Base-by-base conservation (phyloP, 2,329 filamentous ascomycete genomes). In the Colletotrichum magnum region DNA sequence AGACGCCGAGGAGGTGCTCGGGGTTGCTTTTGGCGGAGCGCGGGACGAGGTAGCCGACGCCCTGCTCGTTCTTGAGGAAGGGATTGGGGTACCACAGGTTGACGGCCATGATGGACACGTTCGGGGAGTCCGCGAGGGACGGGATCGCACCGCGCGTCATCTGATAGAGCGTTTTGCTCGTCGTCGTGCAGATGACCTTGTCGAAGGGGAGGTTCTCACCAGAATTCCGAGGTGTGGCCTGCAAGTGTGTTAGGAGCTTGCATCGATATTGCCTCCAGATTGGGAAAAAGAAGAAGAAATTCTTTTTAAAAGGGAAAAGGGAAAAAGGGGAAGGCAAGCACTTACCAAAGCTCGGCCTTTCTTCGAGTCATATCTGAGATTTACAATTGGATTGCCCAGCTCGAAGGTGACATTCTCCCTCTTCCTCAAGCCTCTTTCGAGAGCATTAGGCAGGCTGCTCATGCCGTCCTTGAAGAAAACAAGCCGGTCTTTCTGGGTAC, bases 31-130 rank as follows among this genome's bases (percentile, higher is more conserved):
- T 87, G 1, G 93, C 86, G 16, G 90, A 90, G 68, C 90, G 89
- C 2, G 96, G 95, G 68, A 99, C 93, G 5, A 99, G 88, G 79
- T 98, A 98, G 72, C 96, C 96, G 77, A 98, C 97, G 18, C 95
- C 96, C 36, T 85, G 82, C 64, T 90, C 83, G 15, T 89, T 88
- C 2, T 74, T 70, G 57, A 97, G 82, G 66, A 88, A 77, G 6
- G 90, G 86, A 51, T 89, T 85, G 1, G 86, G 83, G 79, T 92
- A 99, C 86, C 92, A 98, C 56, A 99, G 85, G 81, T 97, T 98
- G 70, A 99, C 92, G 2, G 95, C 93, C 90, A 95, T 95, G 73
- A 98, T 94, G 39, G 91, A 95, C 36, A 95, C 92, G 43, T 91
- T 89, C 61, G 88, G 86, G 16, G 88, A 87, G 51, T 86, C 77